Conservation (phyloP, 257 asterid species). For the Solanum pimpinellifolium region DNA sequence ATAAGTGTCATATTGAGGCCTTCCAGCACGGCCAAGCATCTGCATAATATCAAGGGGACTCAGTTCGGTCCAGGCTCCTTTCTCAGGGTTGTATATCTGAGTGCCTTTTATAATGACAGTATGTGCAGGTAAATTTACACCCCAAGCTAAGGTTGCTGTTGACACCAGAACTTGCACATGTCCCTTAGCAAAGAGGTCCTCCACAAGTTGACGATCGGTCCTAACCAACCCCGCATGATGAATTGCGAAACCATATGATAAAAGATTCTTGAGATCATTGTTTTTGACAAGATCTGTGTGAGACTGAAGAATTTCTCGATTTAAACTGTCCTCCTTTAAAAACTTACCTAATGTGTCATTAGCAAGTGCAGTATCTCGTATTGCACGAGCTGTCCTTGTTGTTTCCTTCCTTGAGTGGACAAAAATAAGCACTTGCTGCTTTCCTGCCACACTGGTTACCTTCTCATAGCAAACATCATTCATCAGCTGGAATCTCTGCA, state of each 20-base stretch:
- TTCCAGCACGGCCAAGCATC: slow-evolving; percentile 40
- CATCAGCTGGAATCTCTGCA: slow-evolving; percentile 35
- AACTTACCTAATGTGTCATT: slow-evolving; percentile 28
- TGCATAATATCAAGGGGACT: slow-evolving; percentile 35
- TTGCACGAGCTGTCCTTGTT: slow-evolving; percentile 29
- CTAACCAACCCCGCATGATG: slow-evolving; percentile 38
- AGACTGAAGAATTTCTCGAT: slow-evolving; percentile 24
- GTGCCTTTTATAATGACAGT: slow-evolving; percentile 36
- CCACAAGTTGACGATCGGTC: slow-evolving; percentile 26
- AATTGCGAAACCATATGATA: slow-evolving; percentile 30
- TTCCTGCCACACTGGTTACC: slow-evolving; percentile 22
- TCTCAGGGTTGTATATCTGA: slow-evolving; percentile 30
- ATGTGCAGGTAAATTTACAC: slow-evolving; percentile 34
- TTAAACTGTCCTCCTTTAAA: slow-evolving; percentile 21
- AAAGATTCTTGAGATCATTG: slow-evolving; percentile 28
- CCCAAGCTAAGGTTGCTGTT: slow-evolving; percentile 36
- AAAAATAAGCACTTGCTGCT: slow-evolving; percentile 33
- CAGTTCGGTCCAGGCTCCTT: slow-evolving; percentile 35
- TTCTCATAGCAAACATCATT: slow-evolving; percentile 34
- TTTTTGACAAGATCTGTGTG: slow-evolving; percentile 31
- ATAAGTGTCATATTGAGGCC: slow-evolving; percentile 27
- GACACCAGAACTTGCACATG: slow-evolving; percentile 31
- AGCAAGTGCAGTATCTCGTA: slow-evolving; percentile 27
- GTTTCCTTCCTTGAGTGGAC: slow-evolving; percentile 38
- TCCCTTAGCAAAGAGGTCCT: slow-evolving; percentile 21